These are phyloP conservation scores for Ichthyophthirius multifiliis DNA, from an alignment of 169 alveolate genomes.

Conservation along the genomic window DNA sequence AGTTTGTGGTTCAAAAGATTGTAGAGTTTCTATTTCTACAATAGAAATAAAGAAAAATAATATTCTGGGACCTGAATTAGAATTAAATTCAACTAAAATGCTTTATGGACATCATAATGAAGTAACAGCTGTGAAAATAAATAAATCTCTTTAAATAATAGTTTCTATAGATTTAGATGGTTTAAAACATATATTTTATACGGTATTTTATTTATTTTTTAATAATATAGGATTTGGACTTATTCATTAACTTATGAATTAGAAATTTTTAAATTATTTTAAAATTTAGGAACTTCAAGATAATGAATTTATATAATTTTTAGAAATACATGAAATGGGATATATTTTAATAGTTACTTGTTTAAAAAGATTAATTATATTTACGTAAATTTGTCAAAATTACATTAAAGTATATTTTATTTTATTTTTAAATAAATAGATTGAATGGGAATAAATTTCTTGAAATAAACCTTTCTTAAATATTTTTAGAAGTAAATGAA, in stretches of 20 bases:
- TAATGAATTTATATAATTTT: not conserved
- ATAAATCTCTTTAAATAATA: not conserved
- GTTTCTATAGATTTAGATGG: conserved; percentile 7
- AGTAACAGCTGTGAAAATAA: not conserved
- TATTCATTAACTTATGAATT: not conserved
- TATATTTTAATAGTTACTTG: not conserved
- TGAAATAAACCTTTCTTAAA: not conserved
- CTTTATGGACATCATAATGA: not conserved
- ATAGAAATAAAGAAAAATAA: not conserved
- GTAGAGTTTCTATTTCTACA: not conserved
- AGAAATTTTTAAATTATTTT: not conserved
- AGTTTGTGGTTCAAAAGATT: conserved; percentile 10
- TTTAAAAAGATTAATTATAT: not conserved
- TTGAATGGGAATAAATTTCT: not conserved
- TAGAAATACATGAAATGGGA: not conserved
- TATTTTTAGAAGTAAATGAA: not conserved
- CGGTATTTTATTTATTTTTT: not conserved
- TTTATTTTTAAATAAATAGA: not conserved
- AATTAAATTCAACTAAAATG: not conserved
- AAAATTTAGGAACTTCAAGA: not conserved
- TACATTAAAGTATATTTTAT: too few species aligned
- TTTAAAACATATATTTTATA: not conserved
- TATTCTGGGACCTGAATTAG: not conserved
- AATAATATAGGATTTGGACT: not conserved
- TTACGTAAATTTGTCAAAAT: not conserved